Conservation (phyloP, 2,329 filamentous ascomycete species). For the Colletotrichum acutatum region DNA sequence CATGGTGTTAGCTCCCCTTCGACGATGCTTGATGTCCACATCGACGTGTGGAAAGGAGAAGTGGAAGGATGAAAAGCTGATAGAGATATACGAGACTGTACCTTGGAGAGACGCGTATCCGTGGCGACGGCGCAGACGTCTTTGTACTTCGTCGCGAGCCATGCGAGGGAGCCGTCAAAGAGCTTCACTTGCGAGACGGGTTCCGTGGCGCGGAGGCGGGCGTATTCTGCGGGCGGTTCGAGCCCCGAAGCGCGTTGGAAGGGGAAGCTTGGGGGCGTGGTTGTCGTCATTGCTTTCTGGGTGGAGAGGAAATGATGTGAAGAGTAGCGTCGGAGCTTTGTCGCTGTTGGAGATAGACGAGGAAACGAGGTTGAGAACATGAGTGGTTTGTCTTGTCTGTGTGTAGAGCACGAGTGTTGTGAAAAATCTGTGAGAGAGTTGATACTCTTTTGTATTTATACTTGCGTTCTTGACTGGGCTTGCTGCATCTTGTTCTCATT, state of each 20-base stretch:
- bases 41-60: background rate
- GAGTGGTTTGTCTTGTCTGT: background rate
- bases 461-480: background rate
- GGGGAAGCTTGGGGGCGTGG: constrained; percentile 46
- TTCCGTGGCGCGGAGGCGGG: constrained; percentile 52
- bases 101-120: constrained; percentile 59
- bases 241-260: constrained; percentile 51
- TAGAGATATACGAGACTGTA: constrained; percentile 35
- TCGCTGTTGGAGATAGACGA: background rate
- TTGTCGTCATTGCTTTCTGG: background rate
- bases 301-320: background rate
- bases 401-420: background rate
- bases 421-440: background rate
- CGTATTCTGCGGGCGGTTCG: constrained; percentile 57
- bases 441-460: background rate
- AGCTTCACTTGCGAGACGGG: constrained; percentile 58
- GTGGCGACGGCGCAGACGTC: constrained; percentile 57
- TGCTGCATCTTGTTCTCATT: background rate
- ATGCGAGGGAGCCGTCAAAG: constrained; percentile 58
- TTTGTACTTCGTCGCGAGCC: constrained; percentile 59
- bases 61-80: too few relatives aligned
- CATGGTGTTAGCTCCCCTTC: background rate
- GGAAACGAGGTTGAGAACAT: background rate
- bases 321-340: background rate
- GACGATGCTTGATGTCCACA: background rate